Conservation (phyloP, 768 basidiomycete species). For the Arthromyces matolae region DNA sequence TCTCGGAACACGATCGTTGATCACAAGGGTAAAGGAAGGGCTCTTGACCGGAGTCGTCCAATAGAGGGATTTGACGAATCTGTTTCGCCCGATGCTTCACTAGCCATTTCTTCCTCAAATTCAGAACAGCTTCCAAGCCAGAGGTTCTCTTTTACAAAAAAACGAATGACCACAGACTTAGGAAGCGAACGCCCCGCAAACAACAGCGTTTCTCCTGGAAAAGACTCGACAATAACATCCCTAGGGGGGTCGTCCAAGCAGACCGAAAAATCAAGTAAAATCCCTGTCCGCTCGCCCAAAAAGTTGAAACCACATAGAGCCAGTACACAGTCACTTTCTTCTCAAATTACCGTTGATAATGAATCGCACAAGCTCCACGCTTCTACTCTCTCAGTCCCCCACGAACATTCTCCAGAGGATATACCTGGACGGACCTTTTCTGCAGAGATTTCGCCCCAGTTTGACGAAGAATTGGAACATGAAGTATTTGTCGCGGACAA, state of each 20-base stretch:
- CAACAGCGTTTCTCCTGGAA: conserved; percentile 12
- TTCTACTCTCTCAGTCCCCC: too few species aligned
- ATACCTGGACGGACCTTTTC: too few species aligned
- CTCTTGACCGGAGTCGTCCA: background rate
- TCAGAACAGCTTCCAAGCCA: background rate
- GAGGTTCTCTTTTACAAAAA: conserved; percentile 36
- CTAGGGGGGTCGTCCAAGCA: too few species aligned
- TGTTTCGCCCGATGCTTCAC: conserved; percentile 10
- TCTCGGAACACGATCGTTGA: background rate
- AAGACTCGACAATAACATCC: too few species aligned
- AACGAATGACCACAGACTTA: conserved; percentile 33
- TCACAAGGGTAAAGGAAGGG: conserved; percentile 12
- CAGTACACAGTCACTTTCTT: too few species aligned
- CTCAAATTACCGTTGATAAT: too few species aligned
- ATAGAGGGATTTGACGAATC: background rate
- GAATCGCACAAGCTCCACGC: too few species aligned
- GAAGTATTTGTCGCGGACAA: too few species aligned
- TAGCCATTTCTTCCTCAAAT: conserved; percentile 24
- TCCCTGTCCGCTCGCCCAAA: conserved; percentile 41
- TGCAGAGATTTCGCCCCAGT: too few species aligned
- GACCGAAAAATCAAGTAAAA: too few species aligned
- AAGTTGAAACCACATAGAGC: conserved; percentile 26
- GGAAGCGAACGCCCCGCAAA: conserved; percentile 23
- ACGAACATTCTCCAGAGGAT: too few species aligned
- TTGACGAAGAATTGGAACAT: too few species aligned